Evolutionary conservation across 352 stramenopile species (phyloP).

Genomic region (Elongisporangium anandrum): DNA sequence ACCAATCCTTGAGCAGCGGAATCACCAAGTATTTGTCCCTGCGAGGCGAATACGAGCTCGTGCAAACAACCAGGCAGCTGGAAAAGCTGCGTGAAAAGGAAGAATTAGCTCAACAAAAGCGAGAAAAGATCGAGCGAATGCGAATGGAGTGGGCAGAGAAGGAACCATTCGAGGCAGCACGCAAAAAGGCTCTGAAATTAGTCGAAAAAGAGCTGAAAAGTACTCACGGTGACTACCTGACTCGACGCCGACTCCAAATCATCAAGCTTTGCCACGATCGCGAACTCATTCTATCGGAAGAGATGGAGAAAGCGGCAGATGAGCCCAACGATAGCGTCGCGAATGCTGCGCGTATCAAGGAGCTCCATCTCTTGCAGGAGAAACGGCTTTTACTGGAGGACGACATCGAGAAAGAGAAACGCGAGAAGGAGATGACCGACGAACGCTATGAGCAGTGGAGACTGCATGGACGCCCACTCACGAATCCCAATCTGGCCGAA

Average conservation of each 20-base stretch:
- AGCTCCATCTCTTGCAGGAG: neutral
- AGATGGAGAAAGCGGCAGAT: neutral
- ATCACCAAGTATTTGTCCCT: neutral
- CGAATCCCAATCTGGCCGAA: neutral
- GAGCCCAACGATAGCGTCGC: neutral
- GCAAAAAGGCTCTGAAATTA: neutral
- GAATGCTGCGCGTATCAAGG: neutral
- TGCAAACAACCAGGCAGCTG: neutral
- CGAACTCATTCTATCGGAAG: neutral
- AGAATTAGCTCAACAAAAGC: neutral
- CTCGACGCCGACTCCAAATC: neutral
- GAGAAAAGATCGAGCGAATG: neutral
- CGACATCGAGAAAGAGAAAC: neutral
- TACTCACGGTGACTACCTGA: neutral
- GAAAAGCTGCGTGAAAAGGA: neutral
- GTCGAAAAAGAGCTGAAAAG: neutral
- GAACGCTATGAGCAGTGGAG: neutral
- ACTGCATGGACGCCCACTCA: neutral
- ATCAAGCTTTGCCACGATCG: neutral
- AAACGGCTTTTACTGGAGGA: neutral
- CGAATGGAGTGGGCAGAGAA: neutral
- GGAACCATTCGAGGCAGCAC: neutral
- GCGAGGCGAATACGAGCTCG: neutral
- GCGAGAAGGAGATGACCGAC: neutral
- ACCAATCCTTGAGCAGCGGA: neutral